Conservation (phyloP, 768 basidiomycete species). For the Clitopilus passeckerianus region DNA sequence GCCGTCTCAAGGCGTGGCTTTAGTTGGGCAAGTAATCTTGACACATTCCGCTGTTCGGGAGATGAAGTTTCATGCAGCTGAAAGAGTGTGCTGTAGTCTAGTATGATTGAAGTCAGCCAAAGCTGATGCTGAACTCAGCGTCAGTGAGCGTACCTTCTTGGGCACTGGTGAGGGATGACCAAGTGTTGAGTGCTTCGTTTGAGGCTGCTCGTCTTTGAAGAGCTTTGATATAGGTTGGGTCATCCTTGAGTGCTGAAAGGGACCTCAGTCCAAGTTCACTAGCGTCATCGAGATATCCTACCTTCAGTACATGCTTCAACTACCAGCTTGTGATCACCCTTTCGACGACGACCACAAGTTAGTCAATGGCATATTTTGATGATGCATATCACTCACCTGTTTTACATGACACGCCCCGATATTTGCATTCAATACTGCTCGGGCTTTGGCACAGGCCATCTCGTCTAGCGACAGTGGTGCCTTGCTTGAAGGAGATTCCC, state of each 20-base stretch:
- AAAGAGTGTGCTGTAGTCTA: slow-evolving; percentile 79
- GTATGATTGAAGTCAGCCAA: background rate
- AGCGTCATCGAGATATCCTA: slow-evolving; percentile 11
- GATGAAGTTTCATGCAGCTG: slow-evolving; percentile 55
- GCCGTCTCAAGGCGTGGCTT: slow-evolving; percentile 69
- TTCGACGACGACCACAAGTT: too few relatives aligned
- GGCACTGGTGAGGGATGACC: slow-evolving; percentile 78
- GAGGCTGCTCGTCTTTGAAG: slow-evolving; percentile 84
- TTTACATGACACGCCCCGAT: slow-evolving; percentile 83
- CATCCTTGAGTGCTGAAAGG: slow-evolving; percentile 74
- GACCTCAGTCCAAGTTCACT: slow-evolving; percentile 1
- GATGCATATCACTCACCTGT: slow-evolving; percentile 41
- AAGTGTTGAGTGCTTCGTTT: slow-evolving; percentile 75
- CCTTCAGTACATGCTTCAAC: slow-evolving; percentile 82
- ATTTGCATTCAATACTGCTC: slow-evolving; percentile 81
- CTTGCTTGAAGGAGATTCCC: slow-evolving; percentile 14
- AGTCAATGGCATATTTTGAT: too few relatives aligned
- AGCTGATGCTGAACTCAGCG: background rate
- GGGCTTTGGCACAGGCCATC: slow-evolving; percentile 46
- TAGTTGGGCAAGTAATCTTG: slow-evolving; percentile 45
- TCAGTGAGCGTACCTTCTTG: slow-evolving; percentile 63
- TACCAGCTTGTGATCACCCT: slow-evolving; percentile 78
- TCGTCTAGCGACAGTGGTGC: slow-evolving; percentile 4
- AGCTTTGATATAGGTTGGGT: slow-evolving; percentile 83
- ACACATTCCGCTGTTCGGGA: slow-evolving; percentile 41